Evolutionary conservation across 768 basidiomycete species (phyloP).

Genomic region (Austroboletus eburneus): DNA sequence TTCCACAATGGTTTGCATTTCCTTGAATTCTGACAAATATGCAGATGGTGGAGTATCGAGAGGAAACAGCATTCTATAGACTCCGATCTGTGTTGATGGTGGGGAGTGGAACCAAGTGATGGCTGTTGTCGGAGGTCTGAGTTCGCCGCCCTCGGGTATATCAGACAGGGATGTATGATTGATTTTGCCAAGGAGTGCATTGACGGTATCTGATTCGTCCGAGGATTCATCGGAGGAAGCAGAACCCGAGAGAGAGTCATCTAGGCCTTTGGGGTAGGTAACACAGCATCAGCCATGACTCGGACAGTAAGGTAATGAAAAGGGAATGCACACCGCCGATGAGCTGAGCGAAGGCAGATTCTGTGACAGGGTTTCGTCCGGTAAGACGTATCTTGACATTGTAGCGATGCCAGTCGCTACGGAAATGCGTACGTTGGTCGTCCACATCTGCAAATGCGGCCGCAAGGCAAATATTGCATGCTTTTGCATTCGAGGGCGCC

Average conservation of each 20-base stretch:
- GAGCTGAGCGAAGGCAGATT: constrained; percentile 69
- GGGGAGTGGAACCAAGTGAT: constrained; percentile 89
- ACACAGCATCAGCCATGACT: not conserved
- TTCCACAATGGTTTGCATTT: constrained; percentile 54
- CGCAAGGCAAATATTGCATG: constrained; percentile 72
- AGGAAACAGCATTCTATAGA: constrained; percentile 78
- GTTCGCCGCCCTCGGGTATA: constrained; percentile 37
- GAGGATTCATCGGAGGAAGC: constrained; percentile 63
- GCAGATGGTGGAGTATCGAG: constrained; percentile 32
- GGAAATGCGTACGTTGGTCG: constrained; percentile 82
- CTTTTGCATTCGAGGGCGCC: constrained; percentile 35
- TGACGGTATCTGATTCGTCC: constrained; percentile 63
- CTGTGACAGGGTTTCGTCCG: constrained; percentile 59
- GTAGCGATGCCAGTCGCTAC: constrained; percentile 97
- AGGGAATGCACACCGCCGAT: constrained; percentile 62
- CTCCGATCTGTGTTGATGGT: constrained; percentile 82
- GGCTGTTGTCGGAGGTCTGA: constrained; percentile 56
- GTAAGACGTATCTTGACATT: constrained; percentile 82
- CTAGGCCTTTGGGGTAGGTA: constrained; percentile 46
- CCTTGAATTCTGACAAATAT: constrained; percentile 58
- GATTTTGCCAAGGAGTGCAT: constrained; percentile 60
- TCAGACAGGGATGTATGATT: constrained; percentile 44
- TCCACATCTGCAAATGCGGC: constrained; percentile 68
- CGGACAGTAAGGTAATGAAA: not conserved
- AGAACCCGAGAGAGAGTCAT: constrained; percentile 90